These are phyloP conservation scores for Cladosporium sp. DNA, from an alignment of 2,329 filamentous ascomycete genomes.

Conservation along the genomic window DNA sequence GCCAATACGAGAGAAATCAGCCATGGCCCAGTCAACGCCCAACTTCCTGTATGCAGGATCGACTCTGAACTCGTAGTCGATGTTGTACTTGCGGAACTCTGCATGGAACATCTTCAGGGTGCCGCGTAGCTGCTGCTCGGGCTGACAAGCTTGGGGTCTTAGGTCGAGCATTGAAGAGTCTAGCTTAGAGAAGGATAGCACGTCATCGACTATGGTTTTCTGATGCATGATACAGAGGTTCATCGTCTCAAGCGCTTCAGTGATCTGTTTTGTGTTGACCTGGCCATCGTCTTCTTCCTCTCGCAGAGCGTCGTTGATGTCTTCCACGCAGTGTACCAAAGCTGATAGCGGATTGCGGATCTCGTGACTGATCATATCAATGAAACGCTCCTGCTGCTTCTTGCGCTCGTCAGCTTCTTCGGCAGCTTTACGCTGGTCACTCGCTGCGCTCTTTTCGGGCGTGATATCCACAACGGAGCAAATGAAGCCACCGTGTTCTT, in stretches of 20 bases:
- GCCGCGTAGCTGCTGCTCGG: constrained; percentile 26
- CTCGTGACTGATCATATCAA: constrained; percentile 47
- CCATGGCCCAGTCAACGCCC: constrained; percentile 27
- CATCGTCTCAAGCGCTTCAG: constrained; percentile 39
- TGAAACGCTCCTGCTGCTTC: constrained; percentile 40
- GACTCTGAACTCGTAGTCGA: constrained; percentile 23
- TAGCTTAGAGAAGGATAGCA: constrained; percentile 48
- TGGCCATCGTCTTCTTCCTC: constrained; percentile 24
- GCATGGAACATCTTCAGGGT: constrained; percentile 37
- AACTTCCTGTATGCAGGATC: constrained; percentile 20
- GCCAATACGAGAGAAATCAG: constrained; percentile 29
- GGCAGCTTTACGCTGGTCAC: constrained; percentile 43
- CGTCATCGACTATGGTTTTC: constrained; percentile 51
- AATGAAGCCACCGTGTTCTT: constrained; percentile 45
- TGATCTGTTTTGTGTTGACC: not conserved
- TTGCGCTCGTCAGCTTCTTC: constrained; percentile 41
- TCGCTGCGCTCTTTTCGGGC: constrained; percentile 46
- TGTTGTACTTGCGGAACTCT: constrained; percentile 31
- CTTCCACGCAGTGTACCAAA: constrained; percentile 47
- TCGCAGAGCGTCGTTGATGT: constrained; percentile 39
- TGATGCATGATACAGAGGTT: constrained; percentile 49
- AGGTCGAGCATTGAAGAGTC: constrained; percentile 45
- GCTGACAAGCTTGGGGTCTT: constrained; percentile 24
- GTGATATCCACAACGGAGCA: constrained; percentile 50
- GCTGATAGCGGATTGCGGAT: constrained; percentile 34